Conservation (phyloP, 2,329 filamentous ascomycete species). For the Aspergillus persii region DNA sequence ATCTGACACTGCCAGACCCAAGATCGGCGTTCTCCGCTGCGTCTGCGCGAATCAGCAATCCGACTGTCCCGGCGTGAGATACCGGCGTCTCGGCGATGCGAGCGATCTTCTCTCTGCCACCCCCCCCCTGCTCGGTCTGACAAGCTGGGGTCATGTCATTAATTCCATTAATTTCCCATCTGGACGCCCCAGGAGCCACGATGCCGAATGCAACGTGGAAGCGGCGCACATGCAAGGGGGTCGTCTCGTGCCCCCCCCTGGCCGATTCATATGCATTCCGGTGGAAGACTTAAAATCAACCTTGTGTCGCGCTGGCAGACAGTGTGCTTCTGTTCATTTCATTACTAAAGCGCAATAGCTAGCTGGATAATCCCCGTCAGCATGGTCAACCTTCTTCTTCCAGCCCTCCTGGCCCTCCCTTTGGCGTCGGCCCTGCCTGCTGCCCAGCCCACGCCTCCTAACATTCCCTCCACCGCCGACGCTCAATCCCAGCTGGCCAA, state of each 20-base stretch:
- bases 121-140: neutral
- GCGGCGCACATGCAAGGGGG: neutral
- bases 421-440: slow-evolving; percentile 15
- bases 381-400: slow-evolving; percentile 3
- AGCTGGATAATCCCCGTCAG: neutral
- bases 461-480: slow-evolving; percentile 59
- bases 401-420: slow-evolving; percentile 18
- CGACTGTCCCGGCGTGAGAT: neutral
- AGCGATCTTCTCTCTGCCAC: neutral
- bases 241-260: neutral
- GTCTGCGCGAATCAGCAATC: neutral
- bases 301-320: neutral
- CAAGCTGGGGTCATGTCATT: no score
- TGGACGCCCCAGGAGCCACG: neutral
- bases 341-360: no score
- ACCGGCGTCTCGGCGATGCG: no score
- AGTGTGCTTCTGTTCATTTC: neutral
- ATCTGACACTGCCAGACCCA: neutral
- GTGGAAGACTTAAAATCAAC: neutral
- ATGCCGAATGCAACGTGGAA: neutral
- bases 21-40: neutral
- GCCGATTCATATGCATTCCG: neutral
- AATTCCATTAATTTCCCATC: no score
- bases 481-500: slow-evolving; percentile 59
- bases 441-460: slow-evolving; percentile 50